Evolutionary conservation across 257 asterid genomes (phyloP).

Genomic region (Solanum lycopersicoides): DNA sequence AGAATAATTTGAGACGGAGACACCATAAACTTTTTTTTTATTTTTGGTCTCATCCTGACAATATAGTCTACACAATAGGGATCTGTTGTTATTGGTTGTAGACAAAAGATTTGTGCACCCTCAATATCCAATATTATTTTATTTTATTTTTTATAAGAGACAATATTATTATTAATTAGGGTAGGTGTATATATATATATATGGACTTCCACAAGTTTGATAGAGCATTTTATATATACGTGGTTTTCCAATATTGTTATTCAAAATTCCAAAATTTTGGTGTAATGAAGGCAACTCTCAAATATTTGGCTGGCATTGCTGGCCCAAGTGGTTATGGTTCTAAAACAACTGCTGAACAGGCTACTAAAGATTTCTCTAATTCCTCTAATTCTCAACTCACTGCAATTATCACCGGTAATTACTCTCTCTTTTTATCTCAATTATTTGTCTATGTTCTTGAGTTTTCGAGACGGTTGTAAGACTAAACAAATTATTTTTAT

Average conservation of each 20-base stretch:
- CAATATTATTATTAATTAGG: neutral
- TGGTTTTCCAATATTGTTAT: conserved; percentile 36
- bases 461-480: neutral
- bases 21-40: conserved; percentile 22
- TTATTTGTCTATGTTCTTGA: neutral
- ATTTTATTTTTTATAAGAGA: neutral
- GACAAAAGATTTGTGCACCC: neutral
- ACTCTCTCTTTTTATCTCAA: neutral
- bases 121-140: neutral
- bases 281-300: conserved; percentile 55
- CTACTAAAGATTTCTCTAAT: conserved; percentile 25
- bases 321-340: conserved; percentile 90
- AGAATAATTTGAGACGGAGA: neutral
- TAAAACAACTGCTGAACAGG: conserved; percentile 58
- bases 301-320: conserved; percentile 69
- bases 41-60: neutral
- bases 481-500: neutral
- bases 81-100: neutral
- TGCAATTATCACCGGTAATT: conserved; percentile 77
- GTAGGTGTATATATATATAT: conserved; percentile 21
- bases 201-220: conserved; percentile 29
- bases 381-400: conserved; percentile 30
- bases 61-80: neutral
- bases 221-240: conserved; percentile 34
- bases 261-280: conserved; percentile 25